Base-by-base conservation (phyloP, 2,329 filamentous ascomycete genomes). In the Mycosphaerella sp. region DNA sequence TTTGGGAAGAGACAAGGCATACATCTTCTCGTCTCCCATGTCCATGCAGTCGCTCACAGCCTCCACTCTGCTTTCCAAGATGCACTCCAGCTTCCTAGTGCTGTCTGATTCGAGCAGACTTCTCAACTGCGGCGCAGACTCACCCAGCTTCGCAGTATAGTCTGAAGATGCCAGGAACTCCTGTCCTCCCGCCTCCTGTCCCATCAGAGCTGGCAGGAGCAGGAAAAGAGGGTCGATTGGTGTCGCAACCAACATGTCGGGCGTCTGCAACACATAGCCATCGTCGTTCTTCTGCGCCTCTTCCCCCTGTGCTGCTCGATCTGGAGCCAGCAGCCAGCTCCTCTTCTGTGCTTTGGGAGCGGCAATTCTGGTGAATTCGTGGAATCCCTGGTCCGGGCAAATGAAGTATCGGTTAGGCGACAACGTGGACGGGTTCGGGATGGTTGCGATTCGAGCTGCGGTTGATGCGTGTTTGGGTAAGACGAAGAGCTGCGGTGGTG, bases 1-100 rank as follows among this genome's bases (percentile, higher is more conserved):
- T 65, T 89, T 95, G 10, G 75, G 71, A 62, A 86, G 78, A 60
- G 77, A 93, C 18, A 95, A 72, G 10, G 89, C 81, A 68, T 86
- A 95, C 87, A 96, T 89, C 49, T 73, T 80, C 68, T 96, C 87
- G 0, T 86, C 87, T 25, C 93, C 86, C n/a, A 93, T 86, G 30
- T 93, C 85, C 9, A 94, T 85, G 0, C 79, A 85, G 62, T 96
- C 89, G 69, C 90, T 95, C 4, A 93, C 76, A 1, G 73, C 76
- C 1, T 74, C 76, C 72, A 95, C 83, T 32, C 88, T 78, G 3
- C 32, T 25, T 35, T 66, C 62, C 16, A 68, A 56, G 4, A 47
- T 57, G 9, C 75, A 69, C 62, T 87, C 81, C 44, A 69, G 63
- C 28, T 42, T 60, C 6, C 55, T 62, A 16, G 43, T 40, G 6